These are phyloP conservation scores for Acmispon strigosus DNA, from an alignment of 306 rosid genomes.

Conservation along the genomic window DNA sequence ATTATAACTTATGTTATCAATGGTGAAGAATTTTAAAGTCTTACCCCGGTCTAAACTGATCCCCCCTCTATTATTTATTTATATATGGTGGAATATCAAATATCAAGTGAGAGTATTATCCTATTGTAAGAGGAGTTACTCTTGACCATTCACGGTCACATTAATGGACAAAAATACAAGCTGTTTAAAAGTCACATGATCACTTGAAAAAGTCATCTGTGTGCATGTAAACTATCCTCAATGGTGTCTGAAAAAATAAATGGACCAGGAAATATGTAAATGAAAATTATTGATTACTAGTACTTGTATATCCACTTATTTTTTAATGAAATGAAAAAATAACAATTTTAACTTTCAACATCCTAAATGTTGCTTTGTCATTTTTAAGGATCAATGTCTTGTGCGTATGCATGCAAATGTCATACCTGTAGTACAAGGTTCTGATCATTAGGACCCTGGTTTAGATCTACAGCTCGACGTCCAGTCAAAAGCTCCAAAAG, in stretches of 20 bases:
- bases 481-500: slow-evolving; percentile 96
- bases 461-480: slow-evolving; percentile 86
- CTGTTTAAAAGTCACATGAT: no score
- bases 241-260: not conserved
- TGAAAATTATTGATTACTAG: not conserved
- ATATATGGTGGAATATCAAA: no score
- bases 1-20: no score
- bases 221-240: not conserved
- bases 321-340: not conserved
- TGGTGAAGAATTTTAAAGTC: no score
- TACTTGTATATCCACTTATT: not conserved
- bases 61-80: no score
- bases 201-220: no score
- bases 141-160: no score
- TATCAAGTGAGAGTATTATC: no score
- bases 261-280: not conserved
- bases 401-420: not conserved
- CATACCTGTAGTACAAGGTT: slow-evolving; percentile 87
- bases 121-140: no score
- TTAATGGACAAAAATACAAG: no score
- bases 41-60: no score
- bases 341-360: not conserved
- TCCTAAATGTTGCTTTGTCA: not conserved
- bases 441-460: slow-evolving; percentile 84
- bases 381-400: not conserved